phyloP scores from a whole-genome alignment of 805 yeast species.

The Metschnikowia amazonensis region DNA sequence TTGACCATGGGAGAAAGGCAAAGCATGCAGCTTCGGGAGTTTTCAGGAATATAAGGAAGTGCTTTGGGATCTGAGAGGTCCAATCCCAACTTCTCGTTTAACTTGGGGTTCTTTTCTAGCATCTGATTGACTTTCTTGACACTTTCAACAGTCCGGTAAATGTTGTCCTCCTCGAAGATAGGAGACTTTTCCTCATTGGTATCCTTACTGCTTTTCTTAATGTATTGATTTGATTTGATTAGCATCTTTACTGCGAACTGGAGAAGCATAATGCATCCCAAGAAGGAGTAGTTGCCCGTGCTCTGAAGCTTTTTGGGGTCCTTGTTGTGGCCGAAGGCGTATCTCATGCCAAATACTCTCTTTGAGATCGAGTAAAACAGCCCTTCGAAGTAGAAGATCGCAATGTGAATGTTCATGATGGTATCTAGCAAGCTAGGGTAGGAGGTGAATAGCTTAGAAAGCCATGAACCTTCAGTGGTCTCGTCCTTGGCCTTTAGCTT shows the following conservation, averaged over 20 bases:
- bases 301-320: conserved; percentile 35
- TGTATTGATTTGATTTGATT: conserved; percentile 27
- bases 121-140: conserved; percentile 9
- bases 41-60: conserved; percentile 66
- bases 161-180: not conserved
- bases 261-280: conserved; percentile 59
- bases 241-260: conserved; percentile 49
- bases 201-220: conserved; percentile 1
- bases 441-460: conserved; percentile 28
- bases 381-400: conserved; percentile 79
- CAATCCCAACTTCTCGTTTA: conserved; percentile 24
- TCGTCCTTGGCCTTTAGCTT: conserved; percentile 20
- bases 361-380: conserved; percentile 75
- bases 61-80: conserved; percentile 54
- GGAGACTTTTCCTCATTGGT: not conserved
- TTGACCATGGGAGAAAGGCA: conserved; percentile 76
- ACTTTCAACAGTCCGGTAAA: conserved; percentile 11
- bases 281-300: conserved; percentile 66
- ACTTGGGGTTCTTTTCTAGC: conserved; percentile 6
- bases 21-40: conserved; percentile 74
- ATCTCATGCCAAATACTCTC: conserved; percentile 74
- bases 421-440: conserved; percentile 48
- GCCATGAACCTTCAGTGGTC: conserved; percentile 18
- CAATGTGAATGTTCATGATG: conserved; percentile 66
- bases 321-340: conserved; percentile 65